Evolutionary conservation across 306 rosid genomes (phyloP).

Genomic region (Dryas octopetala): DNA sequence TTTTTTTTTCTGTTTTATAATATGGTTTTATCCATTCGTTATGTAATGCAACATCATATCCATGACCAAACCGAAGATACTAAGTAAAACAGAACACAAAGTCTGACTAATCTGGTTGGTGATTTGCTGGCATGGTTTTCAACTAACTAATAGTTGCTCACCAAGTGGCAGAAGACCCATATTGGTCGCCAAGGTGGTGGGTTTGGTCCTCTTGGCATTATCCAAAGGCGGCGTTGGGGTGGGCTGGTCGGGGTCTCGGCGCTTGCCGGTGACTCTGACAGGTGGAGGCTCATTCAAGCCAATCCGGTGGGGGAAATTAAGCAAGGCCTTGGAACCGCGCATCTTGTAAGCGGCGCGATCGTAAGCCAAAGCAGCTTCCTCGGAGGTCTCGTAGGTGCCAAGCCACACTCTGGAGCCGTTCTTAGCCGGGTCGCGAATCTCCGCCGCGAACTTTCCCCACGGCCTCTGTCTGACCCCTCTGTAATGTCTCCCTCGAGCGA

Average conservation of each 20-base stretch:
- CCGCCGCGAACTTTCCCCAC: conserved; percentile 62
- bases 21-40: too few relatives aligned
- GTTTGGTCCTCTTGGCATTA: conserved; percentile 29
- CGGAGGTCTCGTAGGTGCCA: conserved; percentile 59
- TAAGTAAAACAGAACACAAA: too few relatives aligned
- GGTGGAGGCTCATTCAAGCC: conserved; percentile 53
- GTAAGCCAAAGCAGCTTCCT: conserved; percentile 64
- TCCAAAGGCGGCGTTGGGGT: too few relatives aligned
- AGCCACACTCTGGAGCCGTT: conserved; percentile 63
- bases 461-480: conserved; percentile 58
- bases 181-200: background rate
- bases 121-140: too few relatives aligned
- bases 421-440: conserved; percentile 58
- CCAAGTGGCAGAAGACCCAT: conserved; percentile 19
- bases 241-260: conserved; percentile 21
- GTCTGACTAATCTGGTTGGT: too few relatives aligned
- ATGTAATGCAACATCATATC: too few relatives aligned
- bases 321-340: conserved; percentile 60
- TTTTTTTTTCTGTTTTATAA: too few relatives aligned
- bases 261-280: conserved; percentile 43
- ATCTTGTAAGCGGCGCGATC: conserved; percentile 54
- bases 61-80: too few relatives aligned
- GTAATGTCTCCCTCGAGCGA: conserved; percentile 29
- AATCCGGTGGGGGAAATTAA: conserved; percentile 56
- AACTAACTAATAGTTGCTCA: conserved; percentile 26